Evolutionary conservation across 1,139 yeast species (phyloP), one percentile per base, ranked within the genome.

Genomic region (Hansenula sp.): DNA sequence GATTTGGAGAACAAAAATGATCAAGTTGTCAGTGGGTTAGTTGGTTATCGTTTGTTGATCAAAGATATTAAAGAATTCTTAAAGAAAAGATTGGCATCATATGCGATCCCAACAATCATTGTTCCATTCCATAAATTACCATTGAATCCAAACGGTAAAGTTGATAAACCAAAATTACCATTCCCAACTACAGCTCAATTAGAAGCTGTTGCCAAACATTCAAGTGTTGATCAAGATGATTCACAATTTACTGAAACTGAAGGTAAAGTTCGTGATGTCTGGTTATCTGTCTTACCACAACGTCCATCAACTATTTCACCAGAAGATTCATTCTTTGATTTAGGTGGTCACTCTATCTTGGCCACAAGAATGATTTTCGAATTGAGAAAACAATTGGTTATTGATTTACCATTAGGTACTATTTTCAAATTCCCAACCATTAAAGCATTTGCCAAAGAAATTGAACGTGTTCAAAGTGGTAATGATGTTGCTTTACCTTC

Each of bases 351-450:
- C 63, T 90, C 97, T 1, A 90, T 94, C 53, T 71, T 92, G 51
- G 98, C 97, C 11, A 94, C 99, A 0, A 77, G 95, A 61, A 89
- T 94, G 97, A 92, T 92, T 50, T 92, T 92, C 56, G 92, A 86
- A 53, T 75, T 92, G 51, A 78, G 97, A 61, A 84, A 85, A 68
- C 75, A 74, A 52, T 69, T 90, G 45, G 74, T 78, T 37, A 76
- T 89, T 32, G 96, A 88, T 46, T 71, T 92, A 40, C 97, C 98
- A 27, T 71, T 92, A 50, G 96, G 96, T 2, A 79, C 85, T 12
- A 84, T 94, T 47, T 92, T 89, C 74, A 84, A 85, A 59, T 77
- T 80, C 57, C 97, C 98, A 43, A 86, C 97, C 0, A 76, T 92
- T 46, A 77, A 77, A 49, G 77, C 73, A 1, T 89, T 92, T 65